Conservation (phyloP, 2,329 filamentous ascomycete species). For the Colletotrichum sublineola region DNA sequence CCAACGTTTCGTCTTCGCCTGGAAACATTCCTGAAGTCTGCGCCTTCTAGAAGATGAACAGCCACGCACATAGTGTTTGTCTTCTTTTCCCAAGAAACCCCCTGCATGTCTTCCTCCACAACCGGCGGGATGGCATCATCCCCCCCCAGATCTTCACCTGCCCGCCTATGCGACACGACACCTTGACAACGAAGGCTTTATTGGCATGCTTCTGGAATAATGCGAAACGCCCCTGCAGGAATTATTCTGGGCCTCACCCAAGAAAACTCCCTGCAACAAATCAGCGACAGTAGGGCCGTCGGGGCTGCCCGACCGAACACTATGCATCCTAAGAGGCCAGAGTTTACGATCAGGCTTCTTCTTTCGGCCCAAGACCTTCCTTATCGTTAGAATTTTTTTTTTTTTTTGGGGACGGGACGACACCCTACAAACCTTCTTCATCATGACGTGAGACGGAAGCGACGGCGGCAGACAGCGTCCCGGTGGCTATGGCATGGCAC, state of each 20-base stretch:
- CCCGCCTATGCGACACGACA: conserved; percentile 18
- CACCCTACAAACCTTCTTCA: background rate
- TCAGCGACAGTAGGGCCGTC: background rate
- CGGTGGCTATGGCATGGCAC: background rate
- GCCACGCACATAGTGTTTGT: conserved; percentile 10
- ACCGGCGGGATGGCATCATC: conserved; percentile 36
- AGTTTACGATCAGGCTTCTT: background rate
- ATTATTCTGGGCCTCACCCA: background rate
- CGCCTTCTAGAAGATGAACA: conserved; percentile 6
- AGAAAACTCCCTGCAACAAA: background rate
- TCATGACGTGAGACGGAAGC: conserved; percentile 3
- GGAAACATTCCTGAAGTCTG: conserved; percentile 13
- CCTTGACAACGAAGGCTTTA: conserved; percentile 4
- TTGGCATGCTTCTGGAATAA: conserved; percentile 34
- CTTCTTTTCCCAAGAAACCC: conserved; percentile 8
- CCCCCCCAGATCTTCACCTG: conserved; percentile 34
- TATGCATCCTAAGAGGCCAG: background rate
- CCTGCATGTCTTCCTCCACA: conserved; percentile 27
- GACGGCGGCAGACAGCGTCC: background rate
- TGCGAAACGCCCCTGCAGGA: conserved; percentile 37
- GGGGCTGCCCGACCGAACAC: background rate
- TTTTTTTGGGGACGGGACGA: no score
- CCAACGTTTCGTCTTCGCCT: conserved; percentile 31
- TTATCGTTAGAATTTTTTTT: background rate
- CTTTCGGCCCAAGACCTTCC: background rate